These are phyloP conservation scores for Vigna hirtella DNA, from an alignment of 306 rosid genomes.

Conservation along the genomic window DNA sequence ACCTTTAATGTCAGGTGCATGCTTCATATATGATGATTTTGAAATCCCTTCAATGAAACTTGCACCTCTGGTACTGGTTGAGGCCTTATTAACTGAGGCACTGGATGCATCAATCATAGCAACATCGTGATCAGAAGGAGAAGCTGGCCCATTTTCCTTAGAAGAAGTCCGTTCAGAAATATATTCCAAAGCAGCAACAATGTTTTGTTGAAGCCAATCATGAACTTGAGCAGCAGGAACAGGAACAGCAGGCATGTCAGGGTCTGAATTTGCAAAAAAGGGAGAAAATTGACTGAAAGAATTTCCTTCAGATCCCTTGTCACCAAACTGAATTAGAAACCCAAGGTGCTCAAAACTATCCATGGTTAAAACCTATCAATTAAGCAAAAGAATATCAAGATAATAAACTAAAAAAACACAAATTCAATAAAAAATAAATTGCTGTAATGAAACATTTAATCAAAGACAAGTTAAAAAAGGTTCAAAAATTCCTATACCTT, in stretches of 20 bases:
- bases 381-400: conserved; percentile 43
- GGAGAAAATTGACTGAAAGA: conserved; percentile 87
- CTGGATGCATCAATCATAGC: conserved; percentile 92
- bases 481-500: conserved; percentile 8
- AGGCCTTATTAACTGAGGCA: conserved; percentile 60
- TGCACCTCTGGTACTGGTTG: conserved; percentile 68
- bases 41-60: conserved; percentile 94
- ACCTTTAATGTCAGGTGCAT: conserved; percentile 86
- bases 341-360: conserved; percentile 96
- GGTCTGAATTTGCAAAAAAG: conserved; percentile 97
- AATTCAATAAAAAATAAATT: conserved; percentile 20
- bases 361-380: conserved; percentile 84
- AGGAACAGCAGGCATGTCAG: conserved; percentile 98
- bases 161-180: conserved; percentile 82
- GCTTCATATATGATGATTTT: conserved; percentile 87
- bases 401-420: conserved; percentile 28
- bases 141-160: conserved; percentile 84
- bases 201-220: conserved; percentile 85
- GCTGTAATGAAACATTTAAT: conserved; percentile 16
- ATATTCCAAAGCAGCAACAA: conserved; percentile 81
- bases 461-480: conserved; percentile 4
- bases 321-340: conserved; percentile 89
- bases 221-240: conserved; percentile 89
- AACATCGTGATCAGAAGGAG: conserved; percentile 87
- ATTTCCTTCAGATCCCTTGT: conserved; percentile 78